Evolutionary conservation across 2,329 filamentous ascomycete species (phyloP).

Genomic region (Sporothrix curviconia): DNA sequence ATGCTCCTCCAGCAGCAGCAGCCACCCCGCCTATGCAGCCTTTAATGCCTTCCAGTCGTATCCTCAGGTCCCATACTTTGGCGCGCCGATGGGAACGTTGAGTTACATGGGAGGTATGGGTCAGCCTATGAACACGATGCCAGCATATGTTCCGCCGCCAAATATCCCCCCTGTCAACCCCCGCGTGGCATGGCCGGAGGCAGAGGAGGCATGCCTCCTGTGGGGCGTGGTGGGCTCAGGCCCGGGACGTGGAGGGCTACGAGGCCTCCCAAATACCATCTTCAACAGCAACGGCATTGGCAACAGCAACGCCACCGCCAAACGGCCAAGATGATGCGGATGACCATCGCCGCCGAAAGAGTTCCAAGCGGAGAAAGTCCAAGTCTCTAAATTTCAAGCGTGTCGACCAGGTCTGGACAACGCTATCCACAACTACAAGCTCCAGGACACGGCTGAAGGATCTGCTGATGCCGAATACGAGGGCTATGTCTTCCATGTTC

Average conservation of each 20-base stretch:
- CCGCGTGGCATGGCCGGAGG: neutral
- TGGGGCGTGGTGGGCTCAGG: too few species aligned
- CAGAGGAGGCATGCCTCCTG: neutral
- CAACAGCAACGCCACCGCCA: too few species aligned
- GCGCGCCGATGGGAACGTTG: neutral
- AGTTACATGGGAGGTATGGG: neutral
- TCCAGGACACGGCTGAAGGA: conserved; percentile 47
- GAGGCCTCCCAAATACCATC: neutral
- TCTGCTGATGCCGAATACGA: conserved; percentile 55
- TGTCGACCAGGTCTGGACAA: conserved; percentile 49
- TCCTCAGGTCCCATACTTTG: conserved; percentile 1
- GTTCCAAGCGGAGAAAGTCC: conserved; percentile 15
- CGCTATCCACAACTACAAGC: conserved; percentile 43
- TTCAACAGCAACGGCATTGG: neutral
- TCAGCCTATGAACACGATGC: neutral
- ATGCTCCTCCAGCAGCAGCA: conserved; percentile 11
- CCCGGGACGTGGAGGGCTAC: neutral
- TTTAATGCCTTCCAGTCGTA: conserved; percentile 7
- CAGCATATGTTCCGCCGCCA: neutral
- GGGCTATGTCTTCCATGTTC: conserved; percentile 75
- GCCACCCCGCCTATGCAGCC: neutral
- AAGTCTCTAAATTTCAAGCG: conserved; percentile 39
- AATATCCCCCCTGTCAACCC: too few species aligned
- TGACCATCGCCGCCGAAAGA: neutral
- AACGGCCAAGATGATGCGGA: too few species aligned